Evolutionary conservation across 2,329 filamentous ascomycete species (phyloP).

Genomic region (Onygenales sp.): DNA sequence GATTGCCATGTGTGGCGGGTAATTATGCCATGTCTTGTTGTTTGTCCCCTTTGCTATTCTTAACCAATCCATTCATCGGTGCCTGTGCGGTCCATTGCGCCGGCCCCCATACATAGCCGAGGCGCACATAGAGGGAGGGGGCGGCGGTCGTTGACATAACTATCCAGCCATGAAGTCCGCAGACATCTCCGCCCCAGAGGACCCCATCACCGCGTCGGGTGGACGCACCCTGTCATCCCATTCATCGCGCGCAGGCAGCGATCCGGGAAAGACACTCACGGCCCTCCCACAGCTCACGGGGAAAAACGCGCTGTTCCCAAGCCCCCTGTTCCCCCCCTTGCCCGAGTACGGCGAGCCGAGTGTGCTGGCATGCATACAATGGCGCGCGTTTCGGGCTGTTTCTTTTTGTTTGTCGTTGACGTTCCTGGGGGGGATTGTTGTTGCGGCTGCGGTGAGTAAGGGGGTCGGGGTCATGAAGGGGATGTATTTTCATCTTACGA

Average conservation of each 20-base stretch:
- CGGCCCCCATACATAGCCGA: no score
- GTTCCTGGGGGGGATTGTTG: conserved; percentile 67
- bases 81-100: no score
- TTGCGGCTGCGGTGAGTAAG: conserved; percentile 62
- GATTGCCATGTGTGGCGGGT: no score
- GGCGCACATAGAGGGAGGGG: no score
- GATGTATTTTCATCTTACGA: conserved; percentile 45
- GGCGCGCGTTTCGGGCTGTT: conserved; percentile 52
- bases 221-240: no score
- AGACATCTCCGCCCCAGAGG: background rate
- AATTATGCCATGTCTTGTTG: no score
- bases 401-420: conserved; percentile 68
- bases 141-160: no score
- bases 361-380: conserved; percentile 55
- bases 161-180: no score
- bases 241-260: background rate
- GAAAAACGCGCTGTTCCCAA: conserved; percentile 38
- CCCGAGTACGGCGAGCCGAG: conserved; percentile 73
- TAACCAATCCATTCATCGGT: no score
- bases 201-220: background rate
- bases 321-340: conserved; percentile 74
- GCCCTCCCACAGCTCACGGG: background rate
- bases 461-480: conserved; percentile 45
- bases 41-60: no score
- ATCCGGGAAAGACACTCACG: background rate